These are phyloP conservation scores for Monosporascus sp. DNA, from an alignment of 2,329 filamentous ascomycete genomes.

Conservation along the genomic window DNA sequence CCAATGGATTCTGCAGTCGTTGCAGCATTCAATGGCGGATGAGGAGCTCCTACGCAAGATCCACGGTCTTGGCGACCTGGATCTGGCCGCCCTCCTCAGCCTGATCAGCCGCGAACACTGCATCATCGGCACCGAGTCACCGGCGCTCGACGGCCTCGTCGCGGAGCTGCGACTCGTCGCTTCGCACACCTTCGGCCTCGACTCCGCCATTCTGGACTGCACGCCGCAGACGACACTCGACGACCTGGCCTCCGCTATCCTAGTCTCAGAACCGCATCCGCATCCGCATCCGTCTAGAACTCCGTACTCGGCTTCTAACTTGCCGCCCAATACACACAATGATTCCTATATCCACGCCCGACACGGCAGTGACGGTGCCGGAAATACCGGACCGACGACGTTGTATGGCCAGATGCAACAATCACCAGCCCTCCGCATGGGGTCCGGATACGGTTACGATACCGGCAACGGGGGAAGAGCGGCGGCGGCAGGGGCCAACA, in stretches of 20 bases:
- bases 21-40: conserved; percentile 50
- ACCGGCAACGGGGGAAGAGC: no score
- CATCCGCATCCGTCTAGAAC: conserved; percentile 23
- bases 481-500: no score
- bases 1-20: neutral
- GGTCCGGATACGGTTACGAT: neutral
- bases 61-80: conserved; percentile 77
- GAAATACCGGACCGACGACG: conserved; percentile 18
- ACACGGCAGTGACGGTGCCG: neutral
- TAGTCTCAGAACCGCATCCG: conserved; percentile 32
- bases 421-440: neutral
- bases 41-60: conserved; percentile 62
- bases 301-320: conserved; percentile 11
- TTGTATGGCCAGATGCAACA: neutral
- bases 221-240: conserved; percentile 70
- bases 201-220: conserved; percentile 67
- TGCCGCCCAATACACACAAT: conserved; percentile 18
- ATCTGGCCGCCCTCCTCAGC: conserved; percentile 79
- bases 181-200: conserved; percentile 66
- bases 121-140: conserved; percentile 69
- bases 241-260: conserved; percentile 70
- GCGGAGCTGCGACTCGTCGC: conserved; percentile 71
- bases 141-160: conserved; percentile 62
- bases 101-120: conserved; percentile 81
- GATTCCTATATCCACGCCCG: conserved; percentile 13